phyloP scores from a whole-genome alignment of 805 yeast species.

The Candida ulmi region DNA sequence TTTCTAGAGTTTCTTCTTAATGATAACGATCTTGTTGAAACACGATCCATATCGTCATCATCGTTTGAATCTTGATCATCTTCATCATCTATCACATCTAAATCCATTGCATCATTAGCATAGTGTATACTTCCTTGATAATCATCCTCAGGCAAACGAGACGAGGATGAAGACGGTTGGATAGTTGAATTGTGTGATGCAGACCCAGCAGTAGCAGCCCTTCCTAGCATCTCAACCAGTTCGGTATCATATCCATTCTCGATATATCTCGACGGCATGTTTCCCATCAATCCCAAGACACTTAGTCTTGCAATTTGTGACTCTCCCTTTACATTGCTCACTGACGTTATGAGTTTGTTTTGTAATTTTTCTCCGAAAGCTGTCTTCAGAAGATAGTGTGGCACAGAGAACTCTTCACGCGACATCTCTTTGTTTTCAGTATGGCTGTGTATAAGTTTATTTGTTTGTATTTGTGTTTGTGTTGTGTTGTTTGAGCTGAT shows the following conservation, averaged over 20 bases:
- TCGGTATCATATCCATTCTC: slow-evolving; percentile 8
- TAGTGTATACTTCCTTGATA: slow-evolving; percentile 5
- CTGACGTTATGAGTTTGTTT: slow-evolving; percentile 3
- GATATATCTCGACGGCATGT: slow-evolving; percentile 12
- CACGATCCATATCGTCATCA: not conserved
- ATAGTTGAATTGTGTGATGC: not conserved
- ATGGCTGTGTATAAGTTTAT: too few species aligned
- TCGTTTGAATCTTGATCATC: not conserved
- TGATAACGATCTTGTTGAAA: not conserved
- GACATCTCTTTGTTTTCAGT: not conserved
- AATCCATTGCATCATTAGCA: slow-evolving; percentile 12
- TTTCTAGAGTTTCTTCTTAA: slow-evolving; percentile 21
- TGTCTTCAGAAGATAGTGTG: slow-evolving; percentile 15
- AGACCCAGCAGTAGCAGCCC: not conserved
- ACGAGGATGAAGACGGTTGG: not conserved
- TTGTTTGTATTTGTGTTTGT: too few species aligned
- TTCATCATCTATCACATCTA: slow-evolving; percentile 10
- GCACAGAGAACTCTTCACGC: slow-evolving; percentile 1
- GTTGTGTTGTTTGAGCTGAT: too few species aligned
- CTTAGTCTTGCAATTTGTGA: slow-evolving; percentile 8
- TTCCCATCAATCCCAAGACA: slow-evolving; percentile 15
- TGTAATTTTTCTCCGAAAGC: slow-evolving; percentile 15
- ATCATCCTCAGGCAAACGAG: not conserved
- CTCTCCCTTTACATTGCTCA: slow-evolving; percentile 1
- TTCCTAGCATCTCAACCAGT: slow-evolving; percentile 7